Evolutionary conservation across 352 stramenopile species (phyloP).

Genomic region (Elongisporangium undulatum): DNA sequence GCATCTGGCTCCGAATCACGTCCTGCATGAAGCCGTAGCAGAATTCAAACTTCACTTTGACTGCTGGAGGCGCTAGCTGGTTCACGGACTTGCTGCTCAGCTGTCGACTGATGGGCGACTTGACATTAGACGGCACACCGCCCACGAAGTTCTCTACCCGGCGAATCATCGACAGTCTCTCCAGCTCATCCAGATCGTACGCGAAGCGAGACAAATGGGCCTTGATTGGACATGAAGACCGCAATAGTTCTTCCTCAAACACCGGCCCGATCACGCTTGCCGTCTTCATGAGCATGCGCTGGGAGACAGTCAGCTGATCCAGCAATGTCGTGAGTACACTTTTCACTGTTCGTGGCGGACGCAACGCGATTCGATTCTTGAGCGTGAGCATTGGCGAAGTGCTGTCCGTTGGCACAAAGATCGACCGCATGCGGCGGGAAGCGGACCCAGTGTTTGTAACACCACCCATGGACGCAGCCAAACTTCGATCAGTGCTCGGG

Average conservation of each 20-base stretch:
- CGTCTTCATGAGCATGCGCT: constrained; percentile 87
- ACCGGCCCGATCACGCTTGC: constrained; percentile 70
- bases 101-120: constrained; percentile 4
- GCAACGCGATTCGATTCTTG: constrained; percentile 65
- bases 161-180: constrained; percentile 73
- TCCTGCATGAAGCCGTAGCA: constrained; percentile 84
- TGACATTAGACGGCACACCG: constrained; percentile 34
- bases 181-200: constrained; percentile 67
- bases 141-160: constrained; percentile 75
- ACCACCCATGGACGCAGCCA: constrained; percentile 17
- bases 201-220: constrained; percentile 61
- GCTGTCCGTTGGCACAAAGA: constrained; percentile 44
- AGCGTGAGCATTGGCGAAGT: constrained; percentile 26
- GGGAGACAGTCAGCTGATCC: constrained; percentile 77
- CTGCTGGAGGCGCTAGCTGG: constrained; percentile 3
- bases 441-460: constrained; percentile 21
- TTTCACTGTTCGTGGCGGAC: constrained; percentile 74
- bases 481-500: constrained; percentile 49
- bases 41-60: constrained; percentile 86
- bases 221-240: constrained; percentile 63
- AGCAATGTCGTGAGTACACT: constrained; percentile 80
- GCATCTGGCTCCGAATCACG: constrained; percentile 78
- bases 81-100: constrained; percentile 3
- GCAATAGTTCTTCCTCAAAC: constrained; percentile 76
- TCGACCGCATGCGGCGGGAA: constrained; percentile 50